These are phyloP conservation scores for Piper longum DNA, from an alignment of 164 flowering plant genomes.

Conservation along the genomic window DNA sequence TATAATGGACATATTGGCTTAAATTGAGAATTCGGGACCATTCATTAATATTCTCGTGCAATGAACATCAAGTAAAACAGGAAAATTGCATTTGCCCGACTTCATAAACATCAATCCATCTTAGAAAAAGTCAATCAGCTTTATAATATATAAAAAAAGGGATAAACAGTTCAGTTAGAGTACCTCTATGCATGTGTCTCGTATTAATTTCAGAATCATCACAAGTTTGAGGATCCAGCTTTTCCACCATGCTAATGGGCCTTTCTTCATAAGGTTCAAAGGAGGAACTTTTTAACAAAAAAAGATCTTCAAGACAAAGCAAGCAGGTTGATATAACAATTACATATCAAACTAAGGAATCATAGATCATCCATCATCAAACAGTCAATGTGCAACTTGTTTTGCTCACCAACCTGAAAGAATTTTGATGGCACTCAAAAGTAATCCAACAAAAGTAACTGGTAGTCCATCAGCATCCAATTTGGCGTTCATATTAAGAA, in stretches of 20 bases:
- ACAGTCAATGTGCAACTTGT: not conserved
- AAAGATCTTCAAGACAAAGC: conserved; percentile 34
- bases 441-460: conserved; percentile 41
- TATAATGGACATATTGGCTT: no score
- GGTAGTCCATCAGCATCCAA: conserved; percentile 20
- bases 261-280: conserved; percentile 13
- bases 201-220: conserved; percentile 17
- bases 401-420: conserved; percentile 54
- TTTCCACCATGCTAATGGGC: conserved; percentile 10
- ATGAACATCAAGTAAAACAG: no score
- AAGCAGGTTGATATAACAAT: not conserved
- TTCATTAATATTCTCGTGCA: no score
- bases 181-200: conserved; percentile 25
- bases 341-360: not conserved
- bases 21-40: no score
- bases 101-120: not conserved
- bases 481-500: conserved; percentile 54
- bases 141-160: not conserved
- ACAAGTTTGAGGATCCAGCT: conserved; percentile 3
- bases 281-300: conserved; percentile 26
- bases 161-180: not conserved
- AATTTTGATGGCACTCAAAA: conserved; percentile 54
- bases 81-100: not conserved
- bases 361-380: not conserved
- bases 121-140: not conserved